Percentiles rank a stretch among this genome's conserved stretches.
Conservation (phyloP, 2,329 filamentous ascomycete genomes). For the Ophiostoma perfectum region DNA sequence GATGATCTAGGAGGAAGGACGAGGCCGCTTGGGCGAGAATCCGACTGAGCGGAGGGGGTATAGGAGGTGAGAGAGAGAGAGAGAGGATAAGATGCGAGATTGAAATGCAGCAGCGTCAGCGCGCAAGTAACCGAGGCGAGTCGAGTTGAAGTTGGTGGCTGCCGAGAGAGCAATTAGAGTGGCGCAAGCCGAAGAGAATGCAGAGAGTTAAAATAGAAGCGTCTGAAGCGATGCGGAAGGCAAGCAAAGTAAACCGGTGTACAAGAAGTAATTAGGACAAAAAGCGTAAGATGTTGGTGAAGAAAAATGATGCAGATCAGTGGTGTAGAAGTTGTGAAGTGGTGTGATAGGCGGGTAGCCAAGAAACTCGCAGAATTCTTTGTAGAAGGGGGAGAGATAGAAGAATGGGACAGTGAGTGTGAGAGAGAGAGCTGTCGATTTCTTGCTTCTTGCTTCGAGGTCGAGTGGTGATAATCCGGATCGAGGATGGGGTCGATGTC, state of each 20-base stretch:
- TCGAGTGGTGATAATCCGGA: neutral
- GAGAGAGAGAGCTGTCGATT: too few species aligned
- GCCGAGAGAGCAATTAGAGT: neutral
- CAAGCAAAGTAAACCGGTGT: neutral
- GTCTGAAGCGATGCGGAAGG: neutral
- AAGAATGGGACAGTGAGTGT: neutral
- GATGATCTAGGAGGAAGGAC: slow-evolving; percentile 2
- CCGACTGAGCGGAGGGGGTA: slow-evolving; percentile 3
- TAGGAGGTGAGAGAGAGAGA: slow-evolving; percentile 13
- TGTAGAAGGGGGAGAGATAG: neutral
- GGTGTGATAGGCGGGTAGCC: slow-evolving; percentile 4
- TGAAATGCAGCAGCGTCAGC: slow-evolving; percentile 21
- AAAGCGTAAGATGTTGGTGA: slow-evolving; percentile 9
- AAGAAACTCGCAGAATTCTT: slow-evolving; percentile 11
- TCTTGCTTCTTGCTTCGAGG: neutral
- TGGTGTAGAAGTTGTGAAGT: slow-evolving; percentile 3
- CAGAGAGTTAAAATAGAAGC: neutral
- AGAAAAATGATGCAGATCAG: neutral
- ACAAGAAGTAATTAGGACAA: slow-evolving; percentile 12
- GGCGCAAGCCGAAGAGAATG: neutral
- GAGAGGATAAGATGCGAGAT: neutral
- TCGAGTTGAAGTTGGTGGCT: neutral
- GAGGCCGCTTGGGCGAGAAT: slow-evolving; percentile 11
- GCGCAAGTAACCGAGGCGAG: slow-evolving; percentile 18
- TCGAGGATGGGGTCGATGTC: neutral